Evolutionary conservation across 1,139 yeast genomes (phyloP).

Genomic region (Saccharomyces hybrid): DNA sequence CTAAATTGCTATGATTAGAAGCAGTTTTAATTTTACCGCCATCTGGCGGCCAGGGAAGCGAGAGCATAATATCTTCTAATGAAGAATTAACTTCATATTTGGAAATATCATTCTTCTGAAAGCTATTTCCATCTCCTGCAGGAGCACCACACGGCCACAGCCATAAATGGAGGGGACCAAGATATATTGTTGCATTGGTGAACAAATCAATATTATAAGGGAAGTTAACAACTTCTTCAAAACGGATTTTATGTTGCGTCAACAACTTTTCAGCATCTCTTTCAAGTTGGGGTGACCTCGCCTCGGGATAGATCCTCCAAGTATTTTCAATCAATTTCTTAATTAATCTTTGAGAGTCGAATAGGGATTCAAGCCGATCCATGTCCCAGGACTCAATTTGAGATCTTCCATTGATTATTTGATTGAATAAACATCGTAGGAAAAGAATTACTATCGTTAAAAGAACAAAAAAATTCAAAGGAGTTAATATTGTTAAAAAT

Average conservation of each 20-base stretch:
- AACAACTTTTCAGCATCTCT: slow-evolving; percentile 13
- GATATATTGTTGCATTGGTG: slow-evolving; percentile 42
- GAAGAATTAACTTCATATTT: slow-evolving; percentile 31
- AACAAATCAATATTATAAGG: slow-evolving; percentile 73
- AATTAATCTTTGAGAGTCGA: slow-evolving; percentile 17
- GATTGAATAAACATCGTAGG: slow-evolving; percentile 52
- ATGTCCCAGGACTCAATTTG: slow-evolving; percentile 91
- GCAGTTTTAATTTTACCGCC: slow-evolving; percentile 37
- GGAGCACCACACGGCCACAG: slow-evolving; percentile 61
- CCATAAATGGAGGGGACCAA: slow-evolving; percentile 64
- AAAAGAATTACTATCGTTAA: slow-evolving; percentile 52
- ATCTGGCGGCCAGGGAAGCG: slow-evolving; percentile 86
- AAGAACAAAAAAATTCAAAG: slow-evolving; percentile 52
- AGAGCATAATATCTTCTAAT: slow-evolving; percentile 50
- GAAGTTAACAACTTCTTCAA: slow-evolving; percentile 47
- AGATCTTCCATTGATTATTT: slow-evolving; percentile 63
- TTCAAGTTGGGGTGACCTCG: slow-evolving; percentile 7
- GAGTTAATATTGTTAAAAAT: slow-evolving; percentile 48
- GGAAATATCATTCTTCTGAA: slow-evolving; percentile 44
- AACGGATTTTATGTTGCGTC: slow-evolving; percentile 10
- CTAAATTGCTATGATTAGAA: slow-evolving; percentile 3
- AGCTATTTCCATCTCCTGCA: slow-evolving; percentile 45
- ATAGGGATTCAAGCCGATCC: slow-evolving; percentile 59
- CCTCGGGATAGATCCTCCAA: slow-evolving; percentile 17
- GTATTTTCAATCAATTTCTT: slow-evolving; percentile 22